These are phyloP conservation scores for Cladosporium velox DNA, from an alignment of 2,329 filamentous ascomycete species.

Conservation along the genomic window DNA sequence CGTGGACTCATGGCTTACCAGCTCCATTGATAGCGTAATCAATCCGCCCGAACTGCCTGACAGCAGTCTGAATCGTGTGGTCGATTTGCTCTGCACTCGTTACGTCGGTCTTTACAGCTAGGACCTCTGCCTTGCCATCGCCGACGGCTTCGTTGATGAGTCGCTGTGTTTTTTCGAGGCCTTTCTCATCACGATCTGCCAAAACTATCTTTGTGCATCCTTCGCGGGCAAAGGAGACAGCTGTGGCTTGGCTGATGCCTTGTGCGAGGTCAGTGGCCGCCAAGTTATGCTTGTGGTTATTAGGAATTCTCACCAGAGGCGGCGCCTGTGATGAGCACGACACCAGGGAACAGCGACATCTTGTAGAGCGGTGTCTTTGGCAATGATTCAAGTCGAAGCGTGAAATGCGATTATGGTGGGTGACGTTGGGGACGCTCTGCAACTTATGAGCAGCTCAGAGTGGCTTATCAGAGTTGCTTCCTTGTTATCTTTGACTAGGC, in stretches of 20 bases:
- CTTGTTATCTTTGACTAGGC: background rate
- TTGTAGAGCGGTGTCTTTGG: background rate
- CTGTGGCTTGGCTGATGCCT: conserved; percentile 49
- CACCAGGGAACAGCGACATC: conserved; percentile 36
- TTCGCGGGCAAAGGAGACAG: conserved; percentile 48
- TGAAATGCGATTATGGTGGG: background rate
- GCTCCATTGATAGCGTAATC: conserved; percentile 53
- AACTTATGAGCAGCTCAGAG: background rate
- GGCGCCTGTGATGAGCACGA: conserved; percentile 39
- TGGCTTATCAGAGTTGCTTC: background rate
- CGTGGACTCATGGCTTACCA: conserved; percentile 19
- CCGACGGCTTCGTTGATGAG: conserved; percentile 34
- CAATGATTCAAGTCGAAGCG: background rate
- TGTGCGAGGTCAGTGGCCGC: background rate
- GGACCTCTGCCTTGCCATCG: conserved; percentile 28
- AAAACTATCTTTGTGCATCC: conserved; percentile 48
- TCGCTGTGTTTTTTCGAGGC: conserved; percentile 39
- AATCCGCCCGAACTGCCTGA: conserved; percentile 43
- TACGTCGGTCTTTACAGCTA: conserved; percentile 40
- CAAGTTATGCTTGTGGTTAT: conserved; percentile 12
- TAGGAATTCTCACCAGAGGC: conserved; percentile 32
- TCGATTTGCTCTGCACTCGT: conserved; percentile 40
- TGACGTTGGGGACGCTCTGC: background rate
- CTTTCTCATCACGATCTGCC: conserved; percentile 41
- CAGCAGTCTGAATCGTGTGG: conserved; percentile 37